Percentiles rank a stretch among this genome's conserved stretches.
phyloP scores from a whole-genome alignment of 2,329 filamentous ascomycete species.

The Acephala macrosclerotiorum region DNA sequence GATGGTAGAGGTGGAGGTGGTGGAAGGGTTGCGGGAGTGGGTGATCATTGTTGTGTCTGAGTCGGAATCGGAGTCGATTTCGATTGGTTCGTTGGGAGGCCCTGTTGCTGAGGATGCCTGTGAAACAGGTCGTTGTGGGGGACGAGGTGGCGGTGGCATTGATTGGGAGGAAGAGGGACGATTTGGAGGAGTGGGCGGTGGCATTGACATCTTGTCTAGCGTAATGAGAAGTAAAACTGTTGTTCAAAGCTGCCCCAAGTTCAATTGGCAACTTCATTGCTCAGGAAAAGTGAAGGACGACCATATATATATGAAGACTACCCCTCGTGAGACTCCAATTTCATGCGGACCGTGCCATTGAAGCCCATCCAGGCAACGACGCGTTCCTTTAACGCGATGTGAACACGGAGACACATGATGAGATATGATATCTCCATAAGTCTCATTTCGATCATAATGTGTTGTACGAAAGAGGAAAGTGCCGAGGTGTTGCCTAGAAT shows the following conservation, averaged over 20 bases:
- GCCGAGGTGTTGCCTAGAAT: constrained; percentile 17
- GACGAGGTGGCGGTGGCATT: constrained; percentile 7
- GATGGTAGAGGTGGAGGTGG: not conserved
- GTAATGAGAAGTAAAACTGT: too few species aligned
- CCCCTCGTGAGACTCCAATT: not conserved
- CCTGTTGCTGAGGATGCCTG: not conserved
- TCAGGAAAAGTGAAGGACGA: too few species aligned
- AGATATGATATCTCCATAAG: not conserved
- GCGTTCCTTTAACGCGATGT: not conserved
- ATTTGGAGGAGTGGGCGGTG: constrained; percentile 5
- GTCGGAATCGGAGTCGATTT: constrained; percentile 24
- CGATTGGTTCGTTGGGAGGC: not conserved
- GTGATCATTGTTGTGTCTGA: constrained; percentile 11
- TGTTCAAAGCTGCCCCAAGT: too few species aligned
- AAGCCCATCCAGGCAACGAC: not conserved
- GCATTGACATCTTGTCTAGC: not conserved
- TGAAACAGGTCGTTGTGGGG: constrained; percentile 15
- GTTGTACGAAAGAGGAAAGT: constrained; percentile 7
- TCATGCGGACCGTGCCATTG: not conserved
- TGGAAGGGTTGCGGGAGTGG: constrained; percentile 7
- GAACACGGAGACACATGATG: constrained; percentile 16
- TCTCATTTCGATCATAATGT: constrained; percentile 10
- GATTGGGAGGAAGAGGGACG: not conserved
- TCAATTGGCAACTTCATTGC: too few species aligned
- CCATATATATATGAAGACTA: too few species aligned